A percentile compares a stretch with the other conserved stretches of the same genome.
Conservation (phyloP, 495 filamentous ascomycete species). For the Xylaria curta region DNA sequence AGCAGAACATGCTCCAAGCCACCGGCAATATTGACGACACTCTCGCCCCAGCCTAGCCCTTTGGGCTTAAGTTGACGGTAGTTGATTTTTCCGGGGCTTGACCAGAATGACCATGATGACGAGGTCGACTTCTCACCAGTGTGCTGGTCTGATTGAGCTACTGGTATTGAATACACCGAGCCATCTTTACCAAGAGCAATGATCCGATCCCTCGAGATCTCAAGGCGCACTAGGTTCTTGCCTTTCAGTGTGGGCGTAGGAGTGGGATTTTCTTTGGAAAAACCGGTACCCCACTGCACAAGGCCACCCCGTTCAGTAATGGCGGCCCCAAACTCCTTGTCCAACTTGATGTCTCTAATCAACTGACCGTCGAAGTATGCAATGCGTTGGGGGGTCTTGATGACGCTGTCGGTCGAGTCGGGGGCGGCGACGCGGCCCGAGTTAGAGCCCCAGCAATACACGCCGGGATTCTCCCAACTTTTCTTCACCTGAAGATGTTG, state of each 20-base stretch:
- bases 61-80: conserved; percentile 74
- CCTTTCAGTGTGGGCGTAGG: conserved; percentile 79
- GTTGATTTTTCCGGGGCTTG: conserved; percentile 57
- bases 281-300: conserved; percentile 88
- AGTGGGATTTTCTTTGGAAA: conserved; percentile 52
- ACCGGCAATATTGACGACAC: conserved; percentile 71
- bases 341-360: conserved; percentile 86
- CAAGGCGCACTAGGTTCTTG: conserved; percentile 75
- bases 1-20: conserved; percentile 86
- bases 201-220: conserved; percentile 80
- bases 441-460: conserved; percentile 95
- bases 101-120: conserved; percentile 80
- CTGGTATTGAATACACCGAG: conserved; percentile 84
- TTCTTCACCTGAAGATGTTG: conserved; percentile 85
- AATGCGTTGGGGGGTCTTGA: conserved; percentile 83
- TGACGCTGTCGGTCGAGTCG: conserved; percentile 72
- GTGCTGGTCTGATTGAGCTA: conserved; percentile 72
- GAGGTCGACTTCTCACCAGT: conserved; percentile 60
- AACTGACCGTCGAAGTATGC: conserved; percentile 84
- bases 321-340: conserved; percentile 82
- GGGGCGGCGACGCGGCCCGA: conserved; percentile 83
- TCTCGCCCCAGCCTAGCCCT: conserved; percentile 74
- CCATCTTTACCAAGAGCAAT: conserved; percentile 79
- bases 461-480: conserved; percentile 86
- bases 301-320: conserved; percentile 88